Base-by-base conservation (phyloP, 345 rosid genomes). In the Eucalyptus rudis region DNA sequence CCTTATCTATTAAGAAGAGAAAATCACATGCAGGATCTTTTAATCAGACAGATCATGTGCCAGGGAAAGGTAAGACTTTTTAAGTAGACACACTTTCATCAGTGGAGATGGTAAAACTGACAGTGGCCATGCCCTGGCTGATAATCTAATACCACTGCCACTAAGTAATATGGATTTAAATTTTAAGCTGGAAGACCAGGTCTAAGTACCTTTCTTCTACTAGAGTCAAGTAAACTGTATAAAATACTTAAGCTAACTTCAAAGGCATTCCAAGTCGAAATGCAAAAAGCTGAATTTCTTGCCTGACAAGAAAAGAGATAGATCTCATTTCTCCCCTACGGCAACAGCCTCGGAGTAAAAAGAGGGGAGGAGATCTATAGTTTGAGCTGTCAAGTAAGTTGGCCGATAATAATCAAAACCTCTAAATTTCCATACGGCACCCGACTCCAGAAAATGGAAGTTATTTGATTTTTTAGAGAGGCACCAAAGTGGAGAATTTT, bases 1-100 rank as follows among this genome's bases (percentile, higher is more conserved):
- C 90, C 97, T 94, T 93, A 97, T 91, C 99, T 96, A 89, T n/a
- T 84, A 90, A 90, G 71, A 79, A 12, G 88, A 76, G 33, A 85
- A 84, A 56, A 87, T 49, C 45, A 54, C 29, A 49, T 19, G 85
- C 83, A 90, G 27, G 40, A 86, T 49, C 83, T 36, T 44, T 33
- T 7, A 50, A 87, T 49, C 58, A 71, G 89, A 83, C 11, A 45
- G 49, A 51, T 87, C 89, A 59, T 50, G n/a, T 13, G 64, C 13
- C 43, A 80, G 50, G 64, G 43, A 87, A 49, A 62, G 24, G 45
- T 19, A 50, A 24, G 27, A 44, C 19, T 36, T 52, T 45, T 29
- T 85, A 49, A 76, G 40, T 31, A 81, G 50, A 54, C 76, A 29
- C 19, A 36, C 36, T 52, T 62, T 52, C 49, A 52, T 19, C n/a